Conservation (phyloP, 495 filamentous ascomycete genomes). For the Aspergillus incahuasiensis region DNA sequence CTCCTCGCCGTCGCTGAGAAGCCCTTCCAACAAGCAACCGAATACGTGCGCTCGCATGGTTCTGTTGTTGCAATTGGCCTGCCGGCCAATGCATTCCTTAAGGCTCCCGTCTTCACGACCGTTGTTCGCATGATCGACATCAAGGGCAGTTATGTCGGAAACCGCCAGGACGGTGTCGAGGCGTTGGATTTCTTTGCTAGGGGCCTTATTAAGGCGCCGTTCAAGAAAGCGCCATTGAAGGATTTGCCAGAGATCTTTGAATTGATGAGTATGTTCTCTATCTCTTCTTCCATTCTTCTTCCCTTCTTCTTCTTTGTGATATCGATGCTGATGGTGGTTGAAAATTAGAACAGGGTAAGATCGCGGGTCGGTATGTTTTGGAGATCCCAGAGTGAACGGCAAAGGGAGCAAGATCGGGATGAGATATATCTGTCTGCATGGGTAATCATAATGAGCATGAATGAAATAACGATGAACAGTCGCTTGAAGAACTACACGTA, state of each 20-base stretch:
- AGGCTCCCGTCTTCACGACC: conserved; percentile 78
- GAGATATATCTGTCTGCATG: too few species aligned
- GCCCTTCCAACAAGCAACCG: conserved; percentile 89
- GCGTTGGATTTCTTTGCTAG: conserved; percentile 83
- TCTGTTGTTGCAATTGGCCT: conserved; percentile 81
- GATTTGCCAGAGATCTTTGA: conserved; percentile 74
- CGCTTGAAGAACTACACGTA: not conserved
- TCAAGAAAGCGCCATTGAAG: conserved; percentile 73
- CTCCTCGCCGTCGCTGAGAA: conserved; percentile 80
- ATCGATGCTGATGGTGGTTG: not conserved
- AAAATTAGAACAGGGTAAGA: conserved; percentile 57
- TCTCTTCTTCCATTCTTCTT: not conserved
- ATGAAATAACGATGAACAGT: too few species aligned
- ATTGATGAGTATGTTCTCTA: conserved; percentile 50
- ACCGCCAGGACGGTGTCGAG: conserved; percentile 79
- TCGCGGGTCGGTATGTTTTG: conserved; percentile 85
- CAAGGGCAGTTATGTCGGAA: conserved; percentile 90
- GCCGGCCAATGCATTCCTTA: conserved; percentile 70
- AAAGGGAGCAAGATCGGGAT: not conserved
- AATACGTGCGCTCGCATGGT: conserved; percentile 80
- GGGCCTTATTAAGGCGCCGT: conserved; percentile 80
- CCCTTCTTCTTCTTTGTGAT: not conserved
- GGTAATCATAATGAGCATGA: too few species aligned
- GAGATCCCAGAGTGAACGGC: conserved; percentile 54
- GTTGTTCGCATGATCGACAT: conserved; percentile 89